Evolutionary conservation across 2,329 filamentous ascomycete species (phyloP).

Genomic region (Pseudogymnoascus verrucosus): DNA sequence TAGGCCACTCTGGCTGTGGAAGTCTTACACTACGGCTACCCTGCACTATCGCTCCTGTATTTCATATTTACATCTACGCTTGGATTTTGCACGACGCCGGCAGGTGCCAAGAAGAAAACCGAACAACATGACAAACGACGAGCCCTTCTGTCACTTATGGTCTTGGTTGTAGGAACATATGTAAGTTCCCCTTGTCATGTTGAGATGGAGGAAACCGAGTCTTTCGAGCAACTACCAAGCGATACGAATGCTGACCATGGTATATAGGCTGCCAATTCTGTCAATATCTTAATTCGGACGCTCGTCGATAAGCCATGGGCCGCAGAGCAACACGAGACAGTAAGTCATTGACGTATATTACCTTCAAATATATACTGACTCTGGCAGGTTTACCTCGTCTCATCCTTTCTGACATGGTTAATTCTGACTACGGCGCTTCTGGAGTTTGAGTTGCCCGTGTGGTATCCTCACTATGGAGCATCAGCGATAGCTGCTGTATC

Average conservation of each 20-base stretch:
- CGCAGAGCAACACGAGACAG: slow-evolving; percentile 25
- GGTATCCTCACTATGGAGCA: slow-evolving; percentile 56
- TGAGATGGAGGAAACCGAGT: slow-evolving; percentile 11
- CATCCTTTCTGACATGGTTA: slow-evolving; percentile 56
- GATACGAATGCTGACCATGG: slow-evolving; percentile 23
- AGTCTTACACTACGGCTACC: slow-evolving; percentile 49
- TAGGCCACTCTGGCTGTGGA: slow-evolving; percentile 15
- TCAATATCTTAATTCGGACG: slow-evolving; percentile 20
- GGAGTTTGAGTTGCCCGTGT: slow-evolving; percentile 43
- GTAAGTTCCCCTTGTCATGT: slow-evolving; percentile 24
- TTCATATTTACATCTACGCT: slow-evolving; percentile 45
- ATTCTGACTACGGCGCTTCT: slow-evolving; percentile 49
- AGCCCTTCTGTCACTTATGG: slow-evolving; percentile 35
- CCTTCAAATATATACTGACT: slow-evolving; percentile 12
- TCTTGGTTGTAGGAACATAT: slow-evolving; percentile 31
- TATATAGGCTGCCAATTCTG: slow-evolving; percentile 31
- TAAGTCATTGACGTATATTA: slow-evolving; percentile 15
- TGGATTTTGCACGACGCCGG: slow-evolving; percentile 47
- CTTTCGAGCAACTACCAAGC: not conserved
- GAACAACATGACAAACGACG: slow-evolving; percentile 34
- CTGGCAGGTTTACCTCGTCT: slow-evolving; percentile 45
- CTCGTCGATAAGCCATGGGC: slow-evolving; percentile 19
- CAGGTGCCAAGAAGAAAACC: slow-evolving; percentile 31
- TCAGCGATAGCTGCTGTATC: slow-evolving; percentile 51
- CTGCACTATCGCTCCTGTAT: slow-evolving; percentile 47